These are phyloP conservation scores for Coemansia asiatica DNA, from an alignment of 192 early-diverging fungal species.

Conservation along the genomic window DNA sequence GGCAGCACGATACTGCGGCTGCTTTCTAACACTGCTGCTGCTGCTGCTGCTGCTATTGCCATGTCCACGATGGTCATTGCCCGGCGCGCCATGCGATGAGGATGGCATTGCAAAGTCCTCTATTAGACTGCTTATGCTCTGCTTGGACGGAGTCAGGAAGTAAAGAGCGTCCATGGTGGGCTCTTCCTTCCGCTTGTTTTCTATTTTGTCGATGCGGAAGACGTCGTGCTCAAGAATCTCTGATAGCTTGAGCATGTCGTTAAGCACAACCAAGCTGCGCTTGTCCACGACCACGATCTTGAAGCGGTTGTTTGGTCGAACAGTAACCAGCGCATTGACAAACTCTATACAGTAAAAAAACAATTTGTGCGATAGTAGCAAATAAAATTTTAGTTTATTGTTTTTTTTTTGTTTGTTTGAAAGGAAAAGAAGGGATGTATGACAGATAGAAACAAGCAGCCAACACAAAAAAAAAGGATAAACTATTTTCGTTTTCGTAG, in stretches of 20 bases:
- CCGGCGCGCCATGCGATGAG: slow-evolving; percentile 5
- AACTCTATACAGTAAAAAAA: slow-evolving; percentile 38
- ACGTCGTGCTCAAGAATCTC: slow-evolving; percentile 54
- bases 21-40: slow-evolving; percentile 9
- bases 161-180: slow-evolving; percentile 53
- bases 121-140: slow-evolving; percentile 42
- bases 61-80: background rate
- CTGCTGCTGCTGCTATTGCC: background rate
- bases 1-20: slow-evolving; percentile 41
- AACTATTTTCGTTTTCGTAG: too few relatives aligned
- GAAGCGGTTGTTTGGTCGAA: slow-evolving; percentile 50
- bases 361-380: slow-evolving; percentile 1
- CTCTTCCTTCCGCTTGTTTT: slow-evolving; percentile 48
- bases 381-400: background rate
- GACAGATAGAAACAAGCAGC: background rate
- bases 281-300: slow-evolving; percentile 54
- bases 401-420: background rate
- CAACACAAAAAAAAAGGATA: too few relatives aligned
- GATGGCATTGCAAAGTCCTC: slow-evolving; percentile 28
- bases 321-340: slow-evolving; percentile 45
- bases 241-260: slow-evolving; percentile 38
- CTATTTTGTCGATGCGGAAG: slow-evolving; percentile 49
- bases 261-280: slow-evolving; percentile 46
- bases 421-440: background rate
- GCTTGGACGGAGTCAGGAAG: slow-evolving; percentile 53